These are phyloP conservation scores for Lentinula novae-zelandiae DNA, from an alignment of 1,284 basidiomycete genomes.

Conservation along the genomic window DNA sequence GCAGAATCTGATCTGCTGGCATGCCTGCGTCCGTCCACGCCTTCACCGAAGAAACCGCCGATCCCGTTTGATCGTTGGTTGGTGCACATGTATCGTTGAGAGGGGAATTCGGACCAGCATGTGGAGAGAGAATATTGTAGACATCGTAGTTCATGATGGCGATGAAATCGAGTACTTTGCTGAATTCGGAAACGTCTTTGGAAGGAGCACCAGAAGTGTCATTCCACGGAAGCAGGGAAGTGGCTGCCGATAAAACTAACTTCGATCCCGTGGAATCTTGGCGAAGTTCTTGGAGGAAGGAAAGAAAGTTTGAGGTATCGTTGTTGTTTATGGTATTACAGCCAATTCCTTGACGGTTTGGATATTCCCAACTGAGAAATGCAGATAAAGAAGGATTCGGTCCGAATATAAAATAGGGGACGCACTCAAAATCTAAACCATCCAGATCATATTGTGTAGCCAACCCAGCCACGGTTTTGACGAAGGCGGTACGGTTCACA, in stretches of 20 bases:
- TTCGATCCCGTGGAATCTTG: constrained; percentile 49
- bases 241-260: constrained; percentile 74
- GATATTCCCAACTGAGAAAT: constrained; percentile 80
- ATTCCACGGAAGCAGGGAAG: constrained; percentile 65
- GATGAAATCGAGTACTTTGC: constrained; percentile 74
- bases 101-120: constrained; percentile 38
- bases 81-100: constrained; percentile 62
- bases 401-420: constrained; percentile 12
- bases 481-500: constrained; percentile 62
- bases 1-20: constrained; percentile 61
- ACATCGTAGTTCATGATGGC: constrained; percentile 18
- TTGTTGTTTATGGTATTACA: constrained; percentile 63
- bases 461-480: constrained; percentile 56
- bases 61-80: constrained; percentile 53
- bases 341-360: constrained; percentile 63
- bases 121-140: not conserved
- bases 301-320: constrained; percentile 72
- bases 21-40: constrained; percentile 68
- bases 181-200: constrained; percentile 66
- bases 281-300: constrained; percentile 74
- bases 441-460: constrained; percentile 67
- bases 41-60: constrained; percentile 58
- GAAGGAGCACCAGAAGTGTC: constrained; percentile 55
- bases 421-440: constrained; percentile 85
- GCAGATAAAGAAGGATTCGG: not conserved